phyloP scores from a whole-genome alignment of 2,329 filamentous ascomycete genomes.

The Akanthomyces uredinophilus region DNA sequence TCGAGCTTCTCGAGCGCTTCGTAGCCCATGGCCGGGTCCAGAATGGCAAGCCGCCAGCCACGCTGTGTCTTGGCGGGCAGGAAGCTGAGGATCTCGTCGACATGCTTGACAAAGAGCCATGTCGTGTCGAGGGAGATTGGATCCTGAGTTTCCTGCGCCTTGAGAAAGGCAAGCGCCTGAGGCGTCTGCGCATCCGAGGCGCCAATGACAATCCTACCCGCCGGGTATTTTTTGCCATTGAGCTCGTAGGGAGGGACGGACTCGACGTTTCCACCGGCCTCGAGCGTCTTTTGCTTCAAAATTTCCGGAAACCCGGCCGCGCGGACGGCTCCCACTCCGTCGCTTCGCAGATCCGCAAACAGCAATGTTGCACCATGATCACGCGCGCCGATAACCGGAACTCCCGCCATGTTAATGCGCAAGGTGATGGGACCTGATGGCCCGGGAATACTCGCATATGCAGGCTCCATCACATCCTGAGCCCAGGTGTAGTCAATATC shows the following conservation, averaged over 20 bases:
- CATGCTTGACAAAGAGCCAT: slow-evolving; percentile 24
- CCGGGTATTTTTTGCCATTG: neutral
- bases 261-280: neutral
- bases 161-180: neutral
- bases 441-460: slow-evolving; percentile 35
- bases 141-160: neutral
- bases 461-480: slow-evolving; percentile 36
- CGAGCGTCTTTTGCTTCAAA: neutral
- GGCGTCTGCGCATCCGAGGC: neutral
- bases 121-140: slow-evolving; percentile 23
- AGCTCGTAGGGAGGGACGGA: neutral
- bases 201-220: neutral
- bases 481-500: slow-evolving; percentile 29
- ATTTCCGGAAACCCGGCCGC: neutral
- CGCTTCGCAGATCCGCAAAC: neutral
- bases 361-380: neutral
- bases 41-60: slow-evolving; percentile 22
- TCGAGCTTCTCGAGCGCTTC: slow-evolving; percentile 18
- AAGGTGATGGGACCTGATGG: slow-evolving; percentile 25
- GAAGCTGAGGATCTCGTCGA: slow-evolving; percentile 27
- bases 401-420: slow-evolving; percentile 27
- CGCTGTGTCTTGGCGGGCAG: slow-evolving; percentile 21
- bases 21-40: slow-evolving; percentile 20
- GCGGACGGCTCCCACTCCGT: neutral
- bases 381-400: slow-evolving; percentile 19